These are phyloP conservation scores for Trichophyton benhamiae DNA, from an alignment of 2,329 filamentous ascomycete species.

Conservation along the genomic window DNA sequence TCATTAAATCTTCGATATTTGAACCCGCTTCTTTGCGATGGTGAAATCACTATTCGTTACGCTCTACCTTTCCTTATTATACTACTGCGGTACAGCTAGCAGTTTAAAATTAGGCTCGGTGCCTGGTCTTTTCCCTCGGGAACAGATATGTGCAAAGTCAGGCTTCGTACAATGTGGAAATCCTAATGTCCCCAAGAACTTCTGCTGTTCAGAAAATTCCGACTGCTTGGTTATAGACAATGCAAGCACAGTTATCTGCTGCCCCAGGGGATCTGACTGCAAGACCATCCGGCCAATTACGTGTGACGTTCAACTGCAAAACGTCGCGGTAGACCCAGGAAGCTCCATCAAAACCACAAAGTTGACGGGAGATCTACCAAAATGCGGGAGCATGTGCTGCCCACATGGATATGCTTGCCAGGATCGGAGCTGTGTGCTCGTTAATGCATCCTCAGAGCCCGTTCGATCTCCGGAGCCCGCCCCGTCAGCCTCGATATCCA, in stretches of 20 bases:
- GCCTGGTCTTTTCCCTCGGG: background rate
- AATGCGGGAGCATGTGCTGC: constrained; percentile 34
- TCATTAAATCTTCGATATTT: background rate
- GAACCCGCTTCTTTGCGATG: background rate
- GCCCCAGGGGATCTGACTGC: constrained; percentile 32
- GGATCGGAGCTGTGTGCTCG: constrained; percentile 15
- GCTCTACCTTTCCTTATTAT: background rate
- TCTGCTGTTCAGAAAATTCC: constrained; percentile 32
- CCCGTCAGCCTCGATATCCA: constrained; percentile 16
- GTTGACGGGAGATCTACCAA: constrained; percentile 28
- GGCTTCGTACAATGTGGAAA: constrained; percentile 26
- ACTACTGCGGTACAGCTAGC: background rate
- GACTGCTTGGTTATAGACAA: constrained; percentile 33
- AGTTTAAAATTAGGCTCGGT: background rate
- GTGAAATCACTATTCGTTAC: background rate
- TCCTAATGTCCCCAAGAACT: constrained; percentile 28
- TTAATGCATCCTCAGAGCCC: constrained; percentile 18
- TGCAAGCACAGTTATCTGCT: constrained; percentile 35
- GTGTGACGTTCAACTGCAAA: constrained; percentile 33
- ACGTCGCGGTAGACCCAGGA: constrained; percentile 27
- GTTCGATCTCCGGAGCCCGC: constrained; percentile 20
- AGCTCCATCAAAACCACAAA: constrained; percentile 32
- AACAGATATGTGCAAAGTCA: constrained; percentile 22
- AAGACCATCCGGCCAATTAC: constrained; percentile 31
- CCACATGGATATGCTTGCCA: constrained; percentile 37